Conservation (phyloP, 2,329 filamentous ascomycete genomes). For the Neodidymelliopsis sp. region DNA sequence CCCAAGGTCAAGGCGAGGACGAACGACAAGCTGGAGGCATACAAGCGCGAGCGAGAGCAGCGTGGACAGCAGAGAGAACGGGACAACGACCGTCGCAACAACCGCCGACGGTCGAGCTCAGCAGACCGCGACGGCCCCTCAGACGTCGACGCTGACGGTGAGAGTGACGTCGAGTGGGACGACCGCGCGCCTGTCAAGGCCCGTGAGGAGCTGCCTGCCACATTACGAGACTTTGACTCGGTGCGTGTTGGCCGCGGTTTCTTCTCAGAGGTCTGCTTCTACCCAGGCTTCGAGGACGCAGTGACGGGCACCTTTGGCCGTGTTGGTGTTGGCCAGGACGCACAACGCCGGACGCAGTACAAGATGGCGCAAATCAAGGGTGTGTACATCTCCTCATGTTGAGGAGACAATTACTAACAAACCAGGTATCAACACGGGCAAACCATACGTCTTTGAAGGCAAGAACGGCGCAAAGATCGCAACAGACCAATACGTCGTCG, state of each 20-base stretch:
- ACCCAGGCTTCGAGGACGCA: slow-evolving; percentile 83
- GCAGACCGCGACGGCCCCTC: slow-evolving; percentile 52
- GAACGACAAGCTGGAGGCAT: slow-evolving; percentile 77
- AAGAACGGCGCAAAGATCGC: slow-evolving; percentile 77
- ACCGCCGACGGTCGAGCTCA: slow-evolving; percentile 54
- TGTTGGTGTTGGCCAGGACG: slow-evolving; percentile 81
- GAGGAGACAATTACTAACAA: slow-evolving; percentile 25
- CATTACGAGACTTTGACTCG: slow-evolving; percentile 82
- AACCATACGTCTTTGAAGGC: slow-evolving; percentile 82
- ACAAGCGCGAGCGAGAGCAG: slow-evolving; percentile 62
- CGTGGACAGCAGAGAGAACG: slow-evolving; percentile 64
- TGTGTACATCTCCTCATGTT: slow-evolving; percentile 48
- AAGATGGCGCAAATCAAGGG: slow-evolving; percentile 89
- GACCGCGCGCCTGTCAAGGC: slow-evolving; percentile 59
- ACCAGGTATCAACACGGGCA: slow-evolving; percentile 77
- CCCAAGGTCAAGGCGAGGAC: slow-evolving; percentile 62
- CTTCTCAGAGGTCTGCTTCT: slow-evolving; percentile 92
- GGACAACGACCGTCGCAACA: slow-evolving; percentile 57
- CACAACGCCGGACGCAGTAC: slow-evolving; percentile 78
- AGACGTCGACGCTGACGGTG: slow-evolving; percentile 70
- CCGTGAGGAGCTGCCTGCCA: slow-evolving; percentile 73
- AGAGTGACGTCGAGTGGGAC: slow-evolving; percentile 80
- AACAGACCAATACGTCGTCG: slow-evolving; percentile 84
- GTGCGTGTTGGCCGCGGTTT: slow-evolving; percentile 83
- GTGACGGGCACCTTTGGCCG: slow-evolving; percentile 87